Percentiles rank a stretch among this genome's conserved stretches.
Evolutionary conservation across 2,329 filamentous ascomycete genomes (phyloP).

Genomic region (Aaosphaeria arxii): DNA sequence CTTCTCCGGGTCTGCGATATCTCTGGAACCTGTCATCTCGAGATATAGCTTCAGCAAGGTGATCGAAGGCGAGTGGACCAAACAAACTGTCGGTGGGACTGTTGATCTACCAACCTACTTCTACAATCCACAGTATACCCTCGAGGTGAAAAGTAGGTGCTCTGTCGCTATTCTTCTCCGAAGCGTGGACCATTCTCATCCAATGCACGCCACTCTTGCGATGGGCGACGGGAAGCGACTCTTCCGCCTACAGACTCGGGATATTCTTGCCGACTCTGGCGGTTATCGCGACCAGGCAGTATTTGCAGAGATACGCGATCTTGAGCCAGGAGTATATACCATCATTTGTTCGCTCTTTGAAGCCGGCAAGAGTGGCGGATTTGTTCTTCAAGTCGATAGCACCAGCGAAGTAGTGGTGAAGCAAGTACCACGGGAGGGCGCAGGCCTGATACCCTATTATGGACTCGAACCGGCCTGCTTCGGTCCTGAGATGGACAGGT

Average conservation of each 20-base stretch:
- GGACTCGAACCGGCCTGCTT: constrained; percentile 56
- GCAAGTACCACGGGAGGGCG: constrained; percentile 68
- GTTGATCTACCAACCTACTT: constrained; percentile 72
- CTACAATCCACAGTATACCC: constrained; percentile 81
- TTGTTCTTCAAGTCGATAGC: constrained; percentile 72
- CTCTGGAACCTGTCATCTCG: constrained; percentile 60
- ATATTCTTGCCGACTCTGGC: constrained; percentile 79
- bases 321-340: constrained; percentile 76
- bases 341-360: constrained; percentile 91
- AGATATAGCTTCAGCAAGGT: constrained; percentile 59
- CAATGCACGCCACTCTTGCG: constrained; percentile 81
- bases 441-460: constrained; percentile 67
- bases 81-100: constrained; percentile 80
- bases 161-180: constrained; percentile 73
- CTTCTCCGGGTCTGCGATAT: constrained; percentile 66
- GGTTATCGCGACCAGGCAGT: constrained; percentile 83
- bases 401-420: constrained; percentile 55
- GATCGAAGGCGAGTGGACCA: constrained; percentile 68
- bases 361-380: constrained; percentile 69
- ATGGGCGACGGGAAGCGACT: constrained; percentile 74
- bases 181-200: constrained; percentile 62
- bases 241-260: constrained; percentile 65
- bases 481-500: constrained; percentile 47
- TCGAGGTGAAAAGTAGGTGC: constrained; percentile 57
- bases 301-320: constrained; percentile 57